These are phyloP conservation scores for Fusarium camptoceras DNA, from an alignment of 2,329 filamentous ascomycete species.

Conservation along the genomic window DNA sequence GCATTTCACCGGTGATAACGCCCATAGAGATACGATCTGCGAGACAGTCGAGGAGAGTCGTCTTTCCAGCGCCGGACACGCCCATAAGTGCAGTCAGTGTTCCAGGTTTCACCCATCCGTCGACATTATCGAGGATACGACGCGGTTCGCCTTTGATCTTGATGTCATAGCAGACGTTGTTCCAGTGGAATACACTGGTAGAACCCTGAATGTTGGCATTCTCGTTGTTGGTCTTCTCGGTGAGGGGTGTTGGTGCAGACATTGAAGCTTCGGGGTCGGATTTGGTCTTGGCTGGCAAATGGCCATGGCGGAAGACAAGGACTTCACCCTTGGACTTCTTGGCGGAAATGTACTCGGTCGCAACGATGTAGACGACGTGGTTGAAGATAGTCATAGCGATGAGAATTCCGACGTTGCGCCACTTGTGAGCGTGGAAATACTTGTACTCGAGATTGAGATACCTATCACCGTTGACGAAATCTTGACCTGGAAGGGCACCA, in stretches of 20 bases:
- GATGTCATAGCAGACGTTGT: slow-evolving; percentile 79
- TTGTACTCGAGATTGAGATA: slow-evolving; percentile 61
- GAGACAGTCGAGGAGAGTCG: slow-evolving; percentile 72
- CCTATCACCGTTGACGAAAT: slow-evolving; percentile 58
- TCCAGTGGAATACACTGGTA: slow-evolving; percentile 72
- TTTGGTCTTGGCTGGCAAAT: slow-evolving; percentile 37
- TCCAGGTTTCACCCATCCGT: slow-evolving; percentile 81
- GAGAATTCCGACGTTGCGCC: slow-evolving; percentile 69
- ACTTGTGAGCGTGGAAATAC: slow-evolving; percentile 62
- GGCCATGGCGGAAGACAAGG: slow-evolving; percentile 66
- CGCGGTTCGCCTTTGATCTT: slow-evolving; percentile 73
- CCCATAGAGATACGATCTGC: slow-evolving; percentile 79
- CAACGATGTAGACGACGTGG: slow-evolving; percentile 60
- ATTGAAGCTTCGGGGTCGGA: slow-evolving; percentile 39
- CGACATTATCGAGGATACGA: slow-evolving; percentile 76
- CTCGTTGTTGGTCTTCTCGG: slow-evolving; percentile 35
- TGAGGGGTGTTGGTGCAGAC: slow-evolving; percentile 33
- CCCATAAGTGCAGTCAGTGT: slow-evolving; percentile 79
- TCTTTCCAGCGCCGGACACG: slow-evolving; percentile 65
- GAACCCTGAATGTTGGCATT: slow-evolving; percentile 43
- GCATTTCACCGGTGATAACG: slow-evolving; percentile 75
- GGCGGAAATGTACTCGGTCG: slow-evolving; percentile 60
- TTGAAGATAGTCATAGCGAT: slow-evolving; percentile 63
- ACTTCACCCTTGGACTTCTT: slow-evolving; percentile 71
- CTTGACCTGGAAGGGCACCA: slow-evolving; percentile 60